Evolutionary conservation across 441 rosid species (phyloP).

Genomic region (Pelargonium exstipulatum): DNA sequence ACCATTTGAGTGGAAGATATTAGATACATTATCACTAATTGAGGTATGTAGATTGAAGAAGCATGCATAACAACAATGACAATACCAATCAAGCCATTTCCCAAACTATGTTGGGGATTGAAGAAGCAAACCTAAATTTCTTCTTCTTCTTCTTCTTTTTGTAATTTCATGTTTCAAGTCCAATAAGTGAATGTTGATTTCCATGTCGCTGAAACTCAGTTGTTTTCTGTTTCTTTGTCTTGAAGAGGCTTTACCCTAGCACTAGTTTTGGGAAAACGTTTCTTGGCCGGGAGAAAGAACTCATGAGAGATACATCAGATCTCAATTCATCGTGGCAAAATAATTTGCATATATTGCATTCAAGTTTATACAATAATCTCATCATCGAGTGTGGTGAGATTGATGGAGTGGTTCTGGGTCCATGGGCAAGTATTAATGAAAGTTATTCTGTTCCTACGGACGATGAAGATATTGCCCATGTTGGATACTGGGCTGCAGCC

Average conservation of each 20-base stretch:
- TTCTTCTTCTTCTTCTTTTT: background rate
- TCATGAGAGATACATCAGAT: slow-evolving; percentile 31
- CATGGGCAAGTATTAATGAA: slow-evolving; percentile 70
- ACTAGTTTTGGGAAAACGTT: slow-evolving; percentile 84
- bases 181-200: slow-evolving; percentile 19
- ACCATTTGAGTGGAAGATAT: slow-evolving; percentile 67
- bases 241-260: slow-evolving; percentile 97
- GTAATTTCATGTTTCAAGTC: slow-evolving; percentile 22
- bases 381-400: slow-evolving; percentile 83
- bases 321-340: slow-evolving; percentile 38
- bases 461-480: slow-evolving; percentile 56
- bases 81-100: too few species aligned
- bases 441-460: slow-evolving; percentile 38
- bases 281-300: slow-evolving; percentile 50
- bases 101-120: too few species aligned
- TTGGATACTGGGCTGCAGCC: slow-evolving; percentile 98
- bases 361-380: slow-evolving; percentile 36
- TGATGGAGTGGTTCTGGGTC: slow-evolving; percentile 92
- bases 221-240: slow-evolving; percentile 25
- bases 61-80: background rate
- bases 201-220: slow-evolving; percentile 26
- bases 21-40: slow-evolving; percentile 72
- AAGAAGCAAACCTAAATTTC: too few species aligned
- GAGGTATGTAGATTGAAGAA: slow-evolving; percentile 59
- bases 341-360: slow-evolving; percentile 46